These are phyloP conservation scores for Pythium phragmitis DNA, from an alignment of 352 stramenopile genomes.

Conservation along the genomic window DNA sequence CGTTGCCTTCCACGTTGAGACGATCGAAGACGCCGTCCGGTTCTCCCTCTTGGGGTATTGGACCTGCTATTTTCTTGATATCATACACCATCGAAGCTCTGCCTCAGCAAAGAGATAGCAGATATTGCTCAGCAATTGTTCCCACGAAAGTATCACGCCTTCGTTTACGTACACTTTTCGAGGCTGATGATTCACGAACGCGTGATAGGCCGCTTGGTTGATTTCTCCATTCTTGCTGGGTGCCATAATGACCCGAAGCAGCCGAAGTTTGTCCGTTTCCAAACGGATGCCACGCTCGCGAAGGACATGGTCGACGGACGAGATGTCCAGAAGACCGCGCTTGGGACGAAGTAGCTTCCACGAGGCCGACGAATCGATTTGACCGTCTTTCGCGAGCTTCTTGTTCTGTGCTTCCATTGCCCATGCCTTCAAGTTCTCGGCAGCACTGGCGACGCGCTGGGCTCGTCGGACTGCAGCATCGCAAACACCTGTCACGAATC, in stretches of 20 bases:
- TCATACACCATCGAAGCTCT: conserved; percentile 56
- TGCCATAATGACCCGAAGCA: conserved; percentile 66
- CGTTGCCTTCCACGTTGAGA: conserved; percentile 71
- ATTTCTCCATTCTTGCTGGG: conserved; percentile 64
- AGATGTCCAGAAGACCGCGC: conserved; percentile 46
- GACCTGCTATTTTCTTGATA: conserved; percentile 65
- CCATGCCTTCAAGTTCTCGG: conserved; percentile 68
- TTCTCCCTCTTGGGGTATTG: conserved; percentile 31
- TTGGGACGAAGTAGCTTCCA: conserved; percentile 71
- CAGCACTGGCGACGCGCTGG: conserved; percentile 50
- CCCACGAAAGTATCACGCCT: background rate
- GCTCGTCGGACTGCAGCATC: conserved; percentile 57
- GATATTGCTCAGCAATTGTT: background rate
- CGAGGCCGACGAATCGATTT: conserved; percentile 72
- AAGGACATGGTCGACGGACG: conserved; percentile 61
- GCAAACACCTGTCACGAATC: conserved; percentile 75
- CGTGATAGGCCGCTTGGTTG: conserved; percentile 58
- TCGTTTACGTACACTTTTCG: conserved; percentile 66
- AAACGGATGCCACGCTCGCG: conserved; percentile 54
- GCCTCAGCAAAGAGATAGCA: background rate
- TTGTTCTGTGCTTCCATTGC: conserved; percentile 76
- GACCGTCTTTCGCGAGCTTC: conserved; percentile 73
- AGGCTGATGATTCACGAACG: conserved; percentile 79
- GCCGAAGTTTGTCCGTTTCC: conserved; percentile 46
- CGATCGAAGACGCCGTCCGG: conserved; percentile 63